These are phyloP conservation scores for Annulohypoxylon maeteangense DNA, from an alignment of 495 filamentous ascomycete species.

Conservation along the genomic window DNA sequence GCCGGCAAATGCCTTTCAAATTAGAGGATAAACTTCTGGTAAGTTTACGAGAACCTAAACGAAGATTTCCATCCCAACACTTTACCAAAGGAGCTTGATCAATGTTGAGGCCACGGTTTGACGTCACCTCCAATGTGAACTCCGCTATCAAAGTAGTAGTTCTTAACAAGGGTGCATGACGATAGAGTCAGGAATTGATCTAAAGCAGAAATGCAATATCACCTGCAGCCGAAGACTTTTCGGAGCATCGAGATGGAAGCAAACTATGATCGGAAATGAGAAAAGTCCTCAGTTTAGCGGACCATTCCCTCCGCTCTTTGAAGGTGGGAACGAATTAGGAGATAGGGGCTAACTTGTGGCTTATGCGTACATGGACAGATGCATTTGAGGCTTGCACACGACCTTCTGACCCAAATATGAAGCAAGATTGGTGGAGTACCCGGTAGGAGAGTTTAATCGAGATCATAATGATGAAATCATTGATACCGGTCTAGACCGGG, in stretches of 20 bases:
- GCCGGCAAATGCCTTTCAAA: too few relatives aligned
- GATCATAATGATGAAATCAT: constrained; percentile 36
- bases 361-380: constrained; percentile 11
- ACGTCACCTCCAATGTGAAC: constrained; percentile 25
- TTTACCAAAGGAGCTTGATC: background rate
- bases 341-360: constrained; percentile 22
- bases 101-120: constrained; percentile 1
- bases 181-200: constrained; percentile 27
- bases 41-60: background rate
- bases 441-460: constrained; percentile 27
- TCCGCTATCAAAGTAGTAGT: constrained; percentile 7
- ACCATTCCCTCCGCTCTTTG: constrained; percentile 22
- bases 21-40: background rate
- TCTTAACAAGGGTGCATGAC: constrained; percentile 2
- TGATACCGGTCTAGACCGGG: constrained; percentile 28
- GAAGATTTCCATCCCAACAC: background rate
- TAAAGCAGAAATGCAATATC: constrained; percentile 15
- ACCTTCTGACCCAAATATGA: constrained; percentile 21
- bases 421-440: constrained; percentile 18
- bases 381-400: constrained; percentile 29
- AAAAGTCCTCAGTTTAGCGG: background rate
- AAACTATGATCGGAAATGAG: background rate
- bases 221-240: background rate
- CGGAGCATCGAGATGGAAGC: background rate
- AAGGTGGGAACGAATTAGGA: background rate